These are phyloP conservation scores for Ophiosphaerella herpotricha DNA, from an alignment of 2,329 filamentous ascomycete genomes.

Conservation along the genomic window DNA sequence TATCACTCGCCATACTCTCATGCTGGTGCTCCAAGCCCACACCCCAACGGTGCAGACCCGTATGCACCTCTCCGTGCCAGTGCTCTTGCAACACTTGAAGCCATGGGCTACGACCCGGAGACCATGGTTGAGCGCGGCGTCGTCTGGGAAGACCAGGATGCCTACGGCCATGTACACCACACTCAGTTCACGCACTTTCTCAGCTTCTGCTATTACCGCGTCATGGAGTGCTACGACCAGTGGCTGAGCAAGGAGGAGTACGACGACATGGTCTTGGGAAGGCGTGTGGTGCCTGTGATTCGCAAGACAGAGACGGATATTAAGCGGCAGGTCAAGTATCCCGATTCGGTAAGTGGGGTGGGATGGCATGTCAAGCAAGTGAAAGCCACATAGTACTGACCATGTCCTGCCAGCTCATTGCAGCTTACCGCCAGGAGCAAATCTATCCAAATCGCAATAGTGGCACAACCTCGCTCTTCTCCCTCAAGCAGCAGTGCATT, in stretches of 20 bases:
- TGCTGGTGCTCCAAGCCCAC: too few species aligned
- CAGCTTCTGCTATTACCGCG: constrained; percentile 9
- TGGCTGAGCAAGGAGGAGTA: constrained; percentile 18
- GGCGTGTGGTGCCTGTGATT: constrained; percentile 14
- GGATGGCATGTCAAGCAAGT: not conserved
- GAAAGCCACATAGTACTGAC: not conserved
- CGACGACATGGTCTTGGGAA: constrained; percentile 14
- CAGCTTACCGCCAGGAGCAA: constrained; percentile 11
- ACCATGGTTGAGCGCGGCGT: too few species aligned
- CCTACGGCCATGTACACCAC: too few species aligned
- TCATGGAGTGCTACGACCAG: constrained; percentile 24
- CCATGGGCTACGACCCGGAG: too few species aligned
- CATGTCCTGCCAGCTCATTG: constrained; percentile 15
- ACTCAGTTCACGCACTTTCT: too few species aligned
- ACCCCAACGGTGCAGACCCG: too few species aligned
- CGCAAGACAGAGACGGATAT: constrained; percentile 18
- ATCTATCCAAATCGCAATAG: constrained; percentile 9
- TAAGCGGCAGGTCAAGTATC: constrained; percentile 19
- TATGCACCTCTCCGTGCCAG: too few species aligned
- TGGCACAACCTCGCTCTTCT: too few species aligned
- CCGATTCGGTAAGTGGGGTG: constrained; percentile 18
- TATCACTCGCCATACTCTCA: too few species aligned
- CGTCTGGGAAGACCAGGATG: too few species aligned
- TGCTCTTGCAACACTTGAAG: too few species aligned
- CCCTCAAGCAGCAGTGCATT: too few species aligned